These are phyloP conservation scores for Martiniozyma asiatica DNA, from an alignment of 1,139 yeast genomes.

Conservation along the genomic window DNA sequence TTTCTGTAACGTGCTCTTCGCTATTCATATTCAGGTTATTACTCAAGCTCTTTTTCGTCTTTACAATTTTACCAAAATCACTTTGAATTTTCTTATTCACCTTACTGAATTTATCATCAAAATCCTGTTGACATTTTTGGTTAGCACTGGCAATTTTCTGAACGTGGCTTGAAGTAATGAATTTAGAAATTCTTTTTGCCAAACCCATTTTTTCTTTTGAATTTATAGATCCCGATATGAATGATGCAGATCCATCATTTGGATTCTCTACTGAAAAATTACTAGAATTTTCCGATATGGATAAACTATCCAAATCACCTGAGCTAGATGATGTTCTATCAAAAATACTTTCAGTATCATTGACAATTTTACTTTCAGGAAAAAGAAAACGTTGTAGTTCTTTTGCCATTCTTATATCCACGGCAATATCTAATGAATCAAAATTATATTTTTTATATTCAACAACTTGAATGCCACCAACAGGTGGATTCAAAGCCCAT, in stretches of 20 bases:
- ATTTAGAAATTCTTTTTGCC: conserved; percentile 1
- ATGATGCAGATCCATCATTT: background rate
- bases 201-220: no score
- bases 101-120: no score
- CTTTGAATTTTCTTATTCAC: no score
- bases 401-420: conserved; percentile 60
- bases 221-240: no score
- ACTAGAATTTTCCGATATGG: no score
- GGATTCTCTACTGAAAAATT: background rate
- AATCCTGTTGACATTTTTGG: no score
- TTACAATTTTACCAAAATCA: no score
- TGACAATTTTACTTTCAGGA: conserved; percentile 12
- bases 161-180: conserved; percentile 2
- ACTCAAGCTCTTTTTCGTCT: no score
- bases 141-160: no score
- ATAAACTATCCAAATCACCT: background rate
- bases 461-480: conserved; percentile 76
- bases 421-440: conserved; percentile 59
- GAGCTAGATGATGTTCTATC: conserved; percentile 15
- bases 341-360: conserved; percentile 14
- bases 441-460: conserved; percentile 36
- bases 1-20: conserved; percentile 24
- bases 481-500: conserved; percentile 70
- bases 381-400: conserved; percentile 44
- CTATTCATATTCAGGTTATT: background rate